A percentile compares a stretch with the other conserved stretches of the same genome.
These are phyloP conservation scores for Lasiodiplodia sp. DNA, from an alignment of 2,329 filamentous ascomycete species.

Conservation along the genomic window DNA sequence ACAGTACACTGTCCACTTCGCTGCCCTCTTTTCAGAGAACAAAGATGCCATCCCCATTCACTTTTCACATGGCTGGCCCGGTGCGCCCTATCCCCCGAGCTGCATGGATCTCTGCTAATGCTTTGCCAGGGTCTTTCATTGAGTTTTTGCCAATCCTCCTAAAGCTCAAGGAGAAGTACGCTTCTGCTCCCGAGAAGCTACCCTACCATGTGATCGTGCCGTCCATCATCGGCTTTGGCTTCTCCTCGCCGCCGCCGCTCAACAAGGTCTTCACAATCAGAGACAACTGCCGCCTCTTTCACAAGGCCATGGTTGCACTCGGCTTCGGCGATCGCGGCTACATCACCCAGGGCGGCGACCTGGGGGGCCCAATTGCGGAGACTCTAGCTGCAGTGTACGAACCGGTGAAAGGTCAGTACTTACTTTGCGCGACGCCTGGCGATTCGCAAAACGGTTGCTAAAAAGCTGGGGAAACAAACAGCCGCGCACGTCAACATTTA, in stretches of 20 bases:
- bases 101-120: constrained; percentile 17
- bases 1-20: constrained; percentile 59
- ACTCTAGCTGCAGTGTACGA: constrained; percentile 50
- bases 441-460: neutral
- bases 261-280: constrained; percentile 52
- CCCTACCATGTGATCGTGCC: constrained; percentile 66
- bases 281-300: constrained; percentile 54
- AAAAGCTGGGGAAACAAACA: neutral
- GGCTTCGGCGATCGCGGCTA: constrained; percentile 61
- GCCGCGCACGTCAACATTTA: constrained; percentile 5
- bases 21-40: constrained; percentile 61
- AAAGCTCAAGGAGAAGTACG: constrained; percentile 57
- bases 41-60: constrained; percentile 59
- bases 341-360: constrained; percentile 64
- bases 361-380: constrained; percentile 57
- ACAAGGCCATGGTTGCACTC: constrained; percentile 61
- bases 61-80: constrained; percentile 56
- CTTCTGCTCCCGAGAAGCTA: constrained; percentile 50
- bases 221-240: constrained; percentile 62
- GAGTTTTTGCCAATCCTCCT: constrained; percentile 62
- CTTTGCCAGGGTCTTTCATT: constrained; percentile 50
- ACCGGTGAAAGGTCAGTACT: constrained; percentile 31
- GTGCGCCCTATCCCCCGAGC: constrained; percentile 54
- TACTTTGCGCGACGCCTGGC: neutral
- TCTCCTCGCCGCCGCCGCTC: constrained; percentile 57